phyloP scores from a whole-genome alignment of 257 asterid species.

The Salvia miltiorrhiza region DNA sequence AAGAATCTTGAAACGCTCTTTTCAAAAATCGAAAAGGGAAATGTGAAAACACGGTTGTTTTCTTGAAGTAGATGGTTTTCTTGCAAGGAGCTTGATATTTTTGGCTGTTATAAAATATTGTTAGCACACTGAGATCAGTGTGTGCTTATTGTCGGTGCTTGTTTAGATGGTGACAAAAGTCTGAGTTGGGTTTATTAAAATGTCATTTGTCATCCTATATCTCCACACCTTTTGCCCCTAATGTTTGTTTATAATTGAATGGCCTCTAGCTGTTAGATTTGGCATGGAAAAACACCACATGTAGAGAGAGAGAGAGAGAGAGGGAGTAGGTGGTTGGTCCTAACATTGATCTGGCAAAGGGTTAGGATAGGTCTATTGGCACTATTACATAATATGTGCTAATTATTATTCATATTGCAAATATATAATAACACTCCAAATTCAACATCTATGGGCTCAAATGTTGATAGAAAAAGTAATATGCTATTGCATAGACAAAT shows the following conservation, averaged over 20 bases:
- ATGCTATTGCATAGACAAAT: too few relatives aligned
- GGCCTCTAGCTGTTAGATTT: background rate
- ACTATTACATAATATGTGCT: background rate
- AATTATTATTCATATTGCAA: background rate
- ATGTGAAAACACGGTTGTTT: background rate
- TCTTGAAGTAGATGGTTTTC: background rate
- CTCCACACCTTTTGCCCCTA: background rate
- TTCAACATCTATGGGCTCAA: background rate
- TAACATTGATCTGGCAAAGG: background rate
- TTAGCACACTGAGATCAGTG: background rate
- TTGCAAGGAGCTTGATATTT: background rate
- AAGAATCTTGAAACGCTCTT: conserved; percentile 5
- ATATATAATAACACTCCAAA: background rate
- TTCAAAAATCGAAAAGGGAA: background rate
- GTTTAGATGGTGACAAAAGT: conserved; percentile 11
- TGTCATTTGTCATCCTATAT: background rate
- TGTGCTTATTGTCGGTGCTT: background rate
- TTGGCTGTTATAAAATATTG: background rate
- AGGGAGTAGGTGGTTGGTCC: background rate
- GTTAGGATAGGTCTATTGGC: background rate
- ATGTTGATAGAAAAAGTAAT: background rate
- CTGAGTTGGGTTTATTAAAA: background rate
- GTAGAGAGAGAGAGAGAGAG: background rate
- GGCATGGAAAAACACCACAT: conserved; percentile 7
- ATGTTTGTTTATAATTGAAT: background rate